Evolutionary conservation across 345 rosid genomes (phyloP).

Genomic region (Camelina laxa): DNA sequence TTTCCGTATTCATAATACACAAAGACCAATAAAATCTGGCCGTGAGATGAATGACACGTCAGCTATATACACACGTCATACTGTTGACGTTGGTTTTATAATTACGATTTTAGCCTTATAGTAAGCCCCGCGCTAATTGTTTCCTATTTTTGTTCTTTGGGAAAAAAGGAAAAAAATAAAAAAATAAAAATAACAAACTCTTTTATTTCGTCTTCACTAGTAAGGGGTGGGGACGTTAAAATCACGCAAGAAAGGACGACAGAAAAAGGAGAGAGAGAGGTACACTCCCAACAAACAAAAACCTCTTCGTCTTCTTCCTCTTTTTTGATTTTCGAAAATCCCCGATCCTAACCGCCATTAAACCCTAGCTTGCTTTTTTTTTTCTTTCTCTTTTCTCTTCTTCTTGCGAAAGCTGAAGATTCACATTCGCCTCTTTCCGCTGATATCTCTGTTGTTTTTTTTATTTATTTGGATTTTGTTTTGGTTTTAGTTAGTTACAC

Average conservation of each 20-base stretch:
- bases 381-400: neutral
- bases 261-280: neutral
- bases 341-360: slow-evolving; percentile 38
- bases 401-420: neutral
- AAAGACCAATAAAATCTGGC: neutral
- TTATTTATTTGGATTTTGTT: neutral
- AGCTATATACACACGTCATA: neutral
- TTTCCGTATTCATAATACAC: neutral
- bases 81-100: neutral
- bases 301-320: slow-evolving; percentile 19
- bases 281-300: slow-evolving; percentile 29
- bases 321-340: slow-evolving; percentile 7
- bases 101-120: neutral
- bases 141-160: neutral
- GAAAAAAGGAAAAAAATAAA: neutral
- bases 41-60: slow-evolving; percentile 28
- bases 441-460: neutral
- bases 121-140: slow-evolving; percentile 8
- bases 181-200: neutral
- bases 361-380: slow-evolving; percentile 9
- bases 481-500: neutral
- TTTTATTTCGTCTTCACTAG: neutral
- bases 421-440: neutral
- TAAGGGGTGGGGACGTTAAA: neutral
- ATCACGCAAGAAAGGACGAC: slow-evolving; percentile 23